Conservation (phyloP, 345 rosid species). For the Eucalyptus tenuipes region DNA sequence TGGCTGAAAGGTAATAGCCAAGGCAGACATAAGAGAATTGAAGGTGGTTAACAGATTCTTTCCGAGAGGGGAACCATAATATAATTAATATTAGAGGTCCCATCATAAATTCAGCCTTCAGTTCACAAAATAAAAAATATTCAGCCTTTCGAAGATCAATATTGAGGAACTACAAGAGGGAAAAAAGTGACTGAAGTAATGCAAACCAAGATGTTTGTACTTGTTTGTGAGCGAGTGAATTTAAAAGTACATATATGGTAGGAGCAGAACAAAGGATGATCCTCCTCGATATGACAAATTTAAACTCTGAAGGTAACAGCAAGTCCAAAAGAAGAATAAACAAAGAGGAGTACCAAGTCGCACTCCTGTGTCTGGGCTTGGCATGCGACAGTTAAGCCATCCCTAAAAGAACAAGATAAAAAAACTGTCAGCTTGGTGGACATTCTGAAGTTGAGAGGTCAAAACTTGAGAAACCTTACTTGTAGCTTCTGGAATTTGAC, state of each 20-base stretch:
- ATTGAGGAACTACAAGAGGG: neutral
- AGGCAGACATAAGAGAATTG: neutral
- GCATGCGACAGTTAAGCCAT: neutral
- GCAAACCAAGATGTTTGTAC: neutral
- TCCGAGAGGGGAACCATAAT: neutral
- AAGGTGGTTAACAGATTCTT: neutral
- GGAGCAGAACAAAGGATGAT: neutral
- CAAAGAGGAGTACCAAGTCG: neutral
- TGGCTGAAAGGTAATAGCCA: neutral
- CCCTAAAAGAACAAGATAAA: neutral
- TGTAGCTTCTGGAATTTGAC: slow-evolving; percentile 44
- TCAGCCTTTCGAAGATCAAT: neutral
- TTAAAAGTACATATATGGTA: neutral
- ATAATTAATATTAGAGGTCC: neutral
- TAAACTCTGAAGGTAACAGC: neutral
- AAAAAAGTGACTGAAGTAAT: neutral
- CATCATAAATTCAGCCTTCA: neutral
- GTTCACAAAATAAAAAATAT: neutral
- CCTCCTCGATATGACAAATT: neutral
- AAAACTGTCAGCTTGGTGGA: neutral
- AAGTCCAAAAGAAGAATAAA: neutral
- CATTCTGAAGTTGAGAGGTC: neutral
- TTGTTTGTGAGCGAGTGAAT: neutral
- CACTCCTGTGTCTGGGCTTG: neutral
- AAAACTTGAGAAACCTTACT: slow-evolving; percentile 16